Evolutionary conservation across 108 stramenopile genomes (phyloP), one percentile per base, ranked within the genome.

Genomic region (Bacterosira constricta): DNA sequence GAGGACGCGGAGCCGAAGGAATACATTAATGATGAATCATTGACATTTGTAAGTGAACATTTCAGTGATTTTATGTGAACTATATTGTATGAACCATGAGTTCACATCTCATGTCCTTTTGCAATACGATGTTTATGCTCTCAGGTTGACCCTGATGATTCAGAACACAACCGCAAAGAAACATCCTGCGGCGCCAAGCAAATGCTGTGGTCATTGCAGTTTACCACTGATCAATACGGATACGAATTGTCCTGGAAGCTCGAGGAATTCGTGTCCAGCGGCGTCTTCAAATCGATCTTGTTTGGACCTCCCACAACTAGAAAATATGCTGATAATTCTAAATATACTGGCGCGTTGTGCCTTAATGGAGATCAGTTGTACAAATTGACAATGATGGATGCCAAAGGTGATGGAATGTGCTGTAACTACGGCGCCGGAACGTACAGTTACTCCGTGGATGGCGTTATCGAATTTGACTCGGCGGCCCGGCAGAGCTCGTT

Each of bases 381-480:
- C 54, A 35, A 21, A 31, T 17, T 68, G 7, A 56, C 54, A 26
- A 56, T 68, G 1, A 2, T 18, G 13, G 54, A 68, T 32, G 4
- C 39, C 1, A 27, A 31, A 13, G 12, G 34, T 0, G 76, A 68
- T 23, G 68, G 68, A 0, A 62, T 35, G 7, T n/a, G n/a, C n/a
- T n/a, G n/a, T n/a, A n/a, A n/a, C n/a, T n/a, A n/a, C n/a, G n/a
- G n/a, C n/a, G n/a, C n/a, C n/a, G n/a, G n/a, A n/a, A n/a, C n/a
- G n/a, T n/a, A n/a, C n/a, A n/a, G n/a, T n/a, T n/a, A n/a, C n/a
- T n/a, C n/a, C n/a, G n/a, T n/a, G n/a, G n/a, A n/a, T n/a, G n/a
- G n/a, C n/a, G n/a, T n/a, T n/a, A 46, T 64, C 9, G 47, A 70
- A 31, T 77, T 46, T 21, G 44, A 46, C 46, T 69, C 76, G 3